phyloP scores from a whole-genome alignment of 352 stramenopile species.

The Blastocystis sp. region DNA sequence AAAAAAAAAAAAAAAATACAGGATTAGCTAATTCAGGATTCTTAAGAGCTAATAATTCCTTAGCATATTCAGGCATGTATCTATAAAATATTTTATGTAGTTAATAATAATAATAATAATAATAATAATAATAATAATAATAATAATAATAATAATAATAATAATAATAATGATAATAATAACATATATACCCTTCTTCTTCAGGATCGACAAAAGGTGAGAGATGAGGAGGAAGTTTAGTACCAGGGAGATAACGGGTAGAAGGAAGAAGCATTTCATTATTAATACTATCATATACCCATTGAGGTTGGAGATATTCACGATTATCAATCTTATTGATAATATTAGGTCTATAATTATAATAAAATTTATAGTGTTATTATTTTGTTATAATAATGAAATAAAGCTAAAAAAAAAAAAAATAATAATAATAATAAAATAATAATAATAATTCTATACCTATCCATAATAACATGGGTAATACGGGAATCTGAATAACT shows the following conservation, averaged over 20 bases:
- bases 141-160: constrained; percentile 22
- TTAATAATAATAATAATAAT: constrained; percentile 34
- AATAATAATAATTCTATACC: constrained; percentile 58
- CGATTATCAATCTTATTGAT: constrained; percentile 46
- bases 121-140: constrained; percentile 6
- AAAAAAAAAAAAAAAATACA: constrained; percentile 50
- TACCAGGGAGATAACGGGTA: constrained; percentile 69
- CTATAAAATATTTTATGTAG: constrained; percentile 43
- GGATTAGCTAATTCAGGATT: constrained; percentile 41
- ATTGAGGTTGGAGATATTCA: constrained; percentile 96
- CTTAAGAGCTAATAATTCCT: constrained; percentile 60
- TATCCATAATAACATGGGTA: constrained; percentile 87
- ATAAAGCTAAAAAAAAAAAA: too few relatives aligned
- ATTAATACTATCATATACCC: constrained; percentile 92
- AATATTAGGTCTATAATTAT: not conserved
- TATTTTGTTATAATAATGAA: too few relatives aligned
- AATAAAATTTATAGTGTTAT: too few relatives aligned
- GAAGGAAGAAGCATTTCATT: constrained; percentile 75
- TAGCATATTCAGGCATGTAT: constrained; percentile 84
- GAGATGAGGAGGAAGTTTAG: constrained; percentile 63
- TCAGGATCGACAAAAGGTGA: constrained; percentile 89
- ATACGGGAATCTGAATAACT: constrained; percentile 65
- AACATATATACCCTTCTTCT: constrained; percentile 59
- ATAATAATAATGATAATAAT: constrained; percentile 39
- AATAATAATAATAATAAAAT: too few relatives aligned